phyloP scores from a whole-genome alignment of 495 filamentous ascomycete species.

The Penicillium coffeae region DNA sequence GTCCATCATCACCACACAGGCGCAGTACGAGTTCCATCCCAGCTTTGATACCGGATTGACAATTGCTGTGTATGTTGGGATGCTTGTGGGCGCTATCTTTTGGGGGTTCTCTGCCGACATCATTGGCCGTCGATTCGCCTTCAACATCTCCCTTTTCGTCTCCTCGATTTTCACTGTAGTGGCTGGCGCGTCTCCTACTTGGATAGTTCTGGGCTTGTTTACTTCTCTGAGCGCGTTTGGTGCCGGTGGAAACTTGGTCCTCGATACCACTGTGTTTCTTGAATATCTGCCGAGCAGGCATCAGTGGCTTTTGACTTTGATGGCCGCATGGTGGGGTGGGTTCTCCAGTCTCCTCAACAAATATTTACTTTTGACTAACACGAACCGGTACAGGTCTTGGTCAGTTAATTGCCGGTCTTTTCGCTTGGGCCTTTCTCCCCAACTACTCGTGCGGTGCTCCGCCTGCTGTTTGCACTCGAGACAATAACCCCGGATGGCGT shows the following conservation, averaged over 20 bases:
- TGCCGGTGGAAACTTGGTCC: conserved; percentile 63
- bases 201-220: conserved; percentile 47
- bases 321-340: conserved; percentile 50
- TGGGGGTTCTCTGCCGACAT: conserved; percentile 54
- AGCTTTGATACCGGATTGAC: conserved; percentile 49
- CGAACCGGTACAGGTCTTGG: conserved; percentile 13
- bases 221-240: conserved; percentile 44
- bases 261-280: conserved; percentile 62
- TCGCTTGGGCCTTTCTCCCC: conserved; percentile 42
- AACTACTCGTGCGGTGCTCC: conserved; percentile 14
- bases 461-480: conserved; percentile 35
- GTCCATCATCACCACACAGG: conserved; percentile 52
- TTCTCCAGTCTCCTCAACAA: background rate
- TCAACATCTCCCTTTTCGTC: conserved; percentile 49
- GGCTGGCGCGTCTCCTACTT: conserved; percentile 47
- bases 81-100: conserved; percentile 52
- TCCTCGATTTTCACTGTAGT: conserved; percentile 47
- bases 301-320: conserved; percentile 46
- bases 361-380: too few species aligned
- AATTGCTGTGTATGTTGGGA: conserved; percentile 54
- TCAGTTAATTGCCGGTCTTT: conserved; percentile 29
- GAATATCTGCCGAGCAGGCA: conserved; percentile 47
- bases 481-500: conserved; percentile 53
- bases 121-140: conserved; percentile 52
- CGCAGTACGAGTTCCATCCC: conserved; percentile 56